phyloP scores from a whole-genome alignment of 495 filamentous ascomycete genomes.

The Aspergillus affinis region DNA sequence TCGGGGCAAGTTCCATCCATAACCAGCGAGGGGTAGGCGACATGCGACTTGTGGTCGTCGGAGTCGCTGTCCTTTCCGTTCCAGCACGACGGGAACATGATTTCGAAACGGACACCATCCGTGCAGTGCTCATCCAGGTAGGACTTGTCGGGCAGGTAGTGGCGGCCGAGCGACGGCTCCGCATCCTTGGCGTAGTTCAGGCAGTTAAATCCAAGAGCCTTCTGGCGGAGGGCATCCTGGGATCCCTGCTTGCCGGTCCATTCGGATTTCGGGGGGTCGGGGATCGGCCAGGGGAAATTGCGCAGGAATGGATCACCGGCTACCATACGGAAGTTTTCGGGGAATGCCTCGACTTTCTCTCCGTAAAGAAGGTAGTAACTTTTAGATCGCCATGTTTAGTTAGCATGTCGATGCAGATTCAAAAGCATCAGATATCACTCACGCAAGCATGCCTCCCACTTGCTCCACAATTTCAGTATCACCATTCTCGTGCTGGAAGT shows the following conservation, averaged over 20 bases:
- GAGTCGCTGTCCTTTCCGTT: slow-evolving; percentile 68
- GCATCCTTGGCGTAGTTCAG: slow-evolving; percentile 63
- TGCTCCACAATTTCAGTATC: slow-evolving; percentile 52
- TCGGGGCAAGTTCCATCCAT: slow-evolving; percentile 75
- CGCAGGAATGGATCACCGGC: slow-evolving; percentile 70
- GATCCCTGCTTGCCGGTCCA: slow-evolving; percentile 61
- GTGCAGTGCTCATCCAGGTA: slow-evolving; percentile 74
- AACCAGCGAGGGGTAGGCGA: slow-evolving; percentile 75
- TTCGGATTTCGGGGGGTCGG: slow-evolving; percentile 69
- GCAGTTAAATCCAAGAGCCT: slow-evolving; percentile 91
- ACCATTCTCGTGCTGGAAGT: slow-evolving; percentile 58
- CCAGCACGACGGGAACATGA: slow-evolving; percentile 94
- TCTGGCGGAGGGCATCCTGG: slow-evolving; percentile 69
- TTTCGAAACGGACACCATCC: slow-evolving; percentile 75
- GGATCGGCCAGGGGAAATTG: slow-evolving; percentile 67
- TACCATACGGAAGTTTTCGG: slow-evolving; percentile 78
- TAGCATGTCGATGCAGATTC: background rate
- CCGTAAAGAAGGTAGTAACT: slow-evolving; percentile 75
- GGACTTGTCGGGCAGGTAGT: slow-evolving; percentile 75
- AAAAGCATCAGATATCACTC: slow-evolving; percentile 19
- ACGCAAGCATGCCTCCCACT: slow-evolving; percentile 59
- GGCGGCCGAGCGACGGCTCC: slow-evolving; percentile 75
- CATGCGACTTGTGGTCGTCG: slow-evolving; percentile 64
- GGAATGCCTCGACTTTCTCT: slow-evolving; percentile 72
- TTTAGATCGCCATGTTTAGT: background rate